Base-by-base conservation (phyloP, 768 basidiomycete genomes). In the Mycena albidolilacea region DNA sequence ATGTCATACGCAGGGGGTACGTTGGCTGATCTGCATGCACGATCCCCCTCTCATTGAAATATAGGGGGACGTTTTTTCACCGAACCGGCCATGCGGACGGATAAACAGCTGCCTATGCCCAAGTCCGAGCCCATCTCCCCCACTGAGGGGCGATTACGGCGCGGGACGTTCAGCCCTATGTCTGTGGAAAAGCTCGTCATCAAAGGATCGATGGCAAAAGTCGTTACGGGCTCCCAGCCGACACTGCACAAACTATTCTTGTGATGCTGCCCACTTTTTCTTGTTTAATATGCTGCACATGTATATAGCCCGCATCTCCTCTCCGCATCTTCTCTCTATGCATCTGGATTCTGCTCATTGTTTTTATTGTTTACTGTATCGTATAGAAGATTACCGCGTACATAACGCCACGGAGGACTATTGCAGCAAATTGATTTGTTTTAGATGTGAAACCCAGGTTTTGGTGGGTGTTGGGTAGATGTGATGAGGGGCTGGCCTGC, bases 131-230 rank as follows among this genome's bases (percentile, higher is more conserved):
- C 82, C 39, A 82, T 82, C 43, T 79, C 81, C 35, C 78, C 82
- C 46, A 79, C 83, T 44, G 80, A 88, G 21, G 76, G 80, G 15
- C 84, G 88, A 17, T 73, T 84, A 73, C 85, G 86, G 17, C 84
- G 85, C 66, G 82, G 83, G 2, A 84, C 81, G 6, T 80, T 82
- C 46, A 80, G 79, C 35, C 78, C 83, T n/a, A 81, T 61, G 70
- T 76, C 84, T 0, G 83, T 87, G 35, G 89, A 91, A 64, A 88
- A 87, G 77, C 83, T 84, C 41, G 81, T 87, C 74, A 83, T 89
- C 78, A 90, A 87, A 77, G 86, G 87, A 48, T 87, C 89, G 21
- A 87, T 90, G 86, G 84, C 85, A 19, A 89, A 90, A 76, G 87
- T 89, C 41, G 84, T 87, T 30, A 73, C 80, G 78, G 63, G 83